These are phyloP conservation scores for Candida piceae DNA, from an alignment of 805 yeast species.

Conservation along the genomic window DNA sequence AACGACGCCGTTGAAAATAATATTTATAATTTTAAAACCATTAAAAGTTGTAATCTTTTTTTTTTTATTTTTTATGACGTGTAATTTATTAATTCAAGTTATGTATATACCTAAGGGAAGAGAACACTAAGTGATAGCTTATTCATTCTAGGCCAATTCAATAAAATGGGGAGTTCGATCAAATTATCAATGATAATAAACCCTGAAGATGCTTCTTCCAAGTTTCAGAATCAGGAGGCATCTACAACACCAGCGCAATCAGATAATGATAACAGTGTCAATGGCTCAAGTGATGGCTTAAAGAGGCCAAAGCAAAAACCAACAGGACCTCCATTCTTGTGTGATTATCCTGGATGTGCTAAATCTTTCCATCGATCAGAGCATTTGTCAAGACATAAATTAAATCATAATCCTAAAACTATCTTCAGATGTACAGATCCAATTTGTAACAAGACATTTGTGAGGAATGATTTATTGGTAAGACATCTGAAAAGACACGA, in stretches of 20 bases:
- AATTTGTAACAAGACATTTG: slow-evolving; percentile 56
- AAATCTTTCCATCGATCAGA: slow-evolving; percentile 58
- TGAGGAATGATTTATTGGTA: slow-evolving; percentile 49
- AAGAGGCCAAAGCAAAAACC: slow-evolving; percentile 11
- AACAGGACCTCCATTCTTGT: slow-evolving; percentile 29
- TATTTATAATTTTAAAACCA: too few species aligned
- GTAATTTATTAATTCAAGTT: too few species aligned
- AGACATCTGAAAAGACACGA: slow-evolving; percentile 44
- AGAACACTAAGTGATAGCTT: too few species aligned
- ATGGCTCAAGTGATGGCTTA: too few species aligned
- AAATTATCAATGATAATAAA: slow-evolving; percentile 11
- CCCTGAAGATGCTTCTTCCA: slow-evolving; percentile 1
- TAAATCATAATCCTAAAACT: slow-evolving; percentile 54
- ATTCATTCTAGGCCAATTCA: background rate
- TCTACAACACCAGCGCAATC: too few species aligned
- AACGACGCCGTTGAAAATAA: too few species aligned
- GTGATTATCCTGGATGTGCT: slow-evolving; percentile 45
- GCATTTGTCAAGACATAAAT: slow-evolving; percentile 58
- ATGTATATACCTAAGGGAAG: too few species aligned
- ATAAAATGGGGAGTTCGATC: slow-evolving; percentile 7
- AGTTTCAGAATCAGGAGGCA: background rate
- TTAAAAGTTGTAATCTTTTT: too few species aligned
- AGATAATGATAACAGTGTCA: too few species aligned
- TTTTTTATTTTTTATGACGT: too few species aligned
- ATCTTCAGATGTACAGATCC: slow-evolving; percentile 46